Evolutionary conservation across 257 asterid species (phyloP).

Genomic region (Ocimum tenuiflorum): DNA sequence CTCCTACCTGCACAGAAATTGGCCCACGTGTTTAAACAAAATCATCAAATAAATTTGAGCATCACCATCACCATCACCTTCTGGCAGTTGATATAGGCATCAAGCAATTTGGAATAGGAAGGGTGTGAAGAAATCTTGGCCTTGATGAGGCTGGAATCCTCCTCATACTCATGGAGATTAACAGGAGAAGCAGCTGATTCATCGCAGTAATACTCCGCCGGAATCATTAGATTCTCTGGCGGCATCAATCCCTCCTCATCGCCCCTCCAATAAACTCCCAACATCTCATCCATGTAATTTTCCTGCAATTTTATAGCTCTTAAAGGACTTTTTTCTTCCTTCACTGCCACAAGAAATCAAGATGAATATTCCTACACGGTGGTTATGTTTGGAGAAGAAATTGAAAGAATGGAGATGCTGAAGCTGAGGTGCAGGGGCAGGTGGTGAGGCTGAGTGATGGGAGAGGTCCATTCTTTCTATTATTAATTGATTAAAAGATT

Average conservation of each 20-base stretch:
- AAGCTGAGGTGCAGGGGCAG: conserved; percentile 21
- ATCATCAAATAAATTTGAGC: no score
- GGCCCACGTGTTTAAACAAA: no score
- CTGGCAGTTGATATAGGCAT: conserved; percentile 48
- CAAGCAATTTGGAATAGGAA: conserved; percentile 41
- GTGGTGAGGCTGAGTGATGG: conserved; percentile 15
- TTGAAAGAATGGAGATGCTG: conserved; percentile 19
- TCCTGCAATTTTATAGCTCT: no score
- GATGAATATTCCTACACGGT: no score
- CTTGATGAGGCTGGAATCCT: conserved; percentile 16
- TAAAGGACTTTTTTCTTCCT: no score
- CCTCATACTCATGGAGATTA: neutral
- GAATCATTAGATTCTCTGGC: conserved; percentile 28
- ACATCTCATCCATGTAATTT: conserved; percentile 27
- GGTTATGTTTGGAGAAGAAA: conserved; percentile 7
- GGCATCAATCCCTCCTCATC: conserved; percentile 25
- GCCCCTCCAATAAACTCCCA: conserved; percentile 14
- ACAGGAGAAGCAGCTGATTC: no score
- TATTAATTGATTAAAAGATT: conserved; percentile 24
- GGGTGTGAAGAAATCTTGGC: conserved; percentile 60
- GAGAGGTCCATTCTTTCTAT: conserved; percentile 29
- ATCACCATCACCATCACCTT: no score
- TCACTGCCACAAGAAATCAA: neutral
- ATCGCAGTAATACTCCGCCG: conserved; percentile 23
- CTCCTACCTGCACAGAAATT: conserved; percentile 50